These are phyloP conservation scores for Tetradesmus obliquus DNA, from an alignment of 139 green algal genomes.

Conservation along the genomic window DNA sequence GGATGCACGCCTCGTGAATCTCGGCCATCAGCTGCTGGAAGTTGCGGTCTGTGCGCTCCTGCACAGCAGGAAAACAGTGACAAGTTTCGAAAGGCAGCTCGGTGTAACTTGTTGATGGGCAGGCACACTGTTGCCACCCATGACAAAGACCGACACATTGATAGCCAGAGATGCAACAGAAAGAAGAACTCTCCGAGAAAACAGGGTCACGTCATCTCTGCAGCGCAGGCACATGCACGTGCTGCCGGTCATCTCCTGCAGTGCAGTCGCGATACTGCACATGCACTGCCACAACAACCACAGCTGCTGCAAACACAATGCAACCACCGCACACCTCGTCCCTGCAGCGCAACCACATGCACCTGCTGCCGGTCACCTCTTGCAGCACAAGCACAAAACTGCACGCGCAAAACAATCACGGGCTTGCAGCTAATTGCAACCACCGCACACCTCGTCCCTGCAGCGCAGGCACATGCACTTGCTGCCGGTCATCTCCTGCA, in stretches of 20 bases:
- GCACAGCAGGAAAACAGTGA: neutral
- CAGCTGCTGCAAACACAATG: neutral
- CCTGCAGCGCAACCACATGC: neutral
- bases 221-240: neutral
- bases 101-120: too few relatives aligned
- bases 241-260: neutral
- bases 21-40: slow-evolving; percentile 51
- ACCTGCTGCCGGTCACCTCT: neutral
- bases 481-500: slow-evolving; percentile 24
- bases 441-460: slow-evolving; percentile 20
- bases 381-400: neutral
- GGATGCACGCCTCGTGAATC: slow-evolving; percentile 26
- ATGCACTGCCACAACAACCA: neutral
- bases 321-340: slow-evolving; percentile 20
- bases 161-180: too few relatives aligned
- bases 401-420: neutral
- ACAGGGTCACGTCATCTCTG: neutral
- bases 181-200: too few relatives aligned
- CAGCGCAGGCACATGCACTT: slow-evolving; percentile 48
- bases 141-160: too few relatives aligned
- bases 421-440: neutral
- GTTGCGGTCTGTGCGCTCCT: slow-evolving; percentile 46
- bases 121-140: too few relatives aligned
- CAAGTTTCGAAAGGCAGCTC: too few relatives aligned
- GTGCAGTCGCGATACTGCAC: neutral